phyloP scores from a whole-genome alignment of 108 stramenopile species.

The Discostella stelligeroides region DNA sequence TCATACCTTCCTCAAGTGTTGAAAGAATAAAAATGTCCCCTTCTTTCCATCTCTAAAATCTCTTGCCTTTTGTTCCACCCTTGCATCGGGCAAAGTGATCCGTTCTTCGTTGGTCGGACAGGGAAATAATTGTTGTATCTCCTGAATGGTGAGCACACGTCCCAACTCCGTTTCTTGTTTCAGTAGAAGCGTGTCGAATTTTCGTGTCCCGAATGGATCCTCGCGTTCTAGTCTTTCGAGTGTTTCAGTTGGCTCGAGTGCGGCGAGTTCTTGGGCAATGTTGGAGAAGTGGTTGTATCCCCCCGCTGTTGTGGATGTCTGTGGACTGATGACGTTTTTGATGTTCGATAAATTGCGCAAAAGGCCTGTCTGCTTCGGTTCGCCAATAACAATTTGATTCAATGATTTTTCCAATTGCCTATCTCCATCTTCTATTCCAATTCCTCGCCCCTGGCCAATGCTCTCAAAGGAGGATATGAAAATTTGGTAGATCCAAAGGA shows the following conservation, averaged over 20 bases:
- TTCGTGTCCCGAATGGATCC: slow-evolving; percentile 77
- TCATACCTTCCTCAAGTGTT: slow-evolving; percentile 81
- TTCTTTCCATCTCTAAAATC: slow-evolving; percentile 58
- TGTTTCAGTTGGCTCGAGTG: slow-evolving; percentile 50
- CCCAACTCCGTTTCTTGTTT: slow-evolving; percentile 56
- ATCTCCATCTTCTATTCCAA: background rate
- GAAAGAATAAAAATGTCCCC: slow-evolving; percentile 73
- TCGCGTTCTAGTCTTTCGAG: slow-evolving; percentile 47
- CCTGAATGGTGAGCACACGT: slow-evolving; percentile 44
- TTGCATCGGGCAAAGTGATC: slow-evolving; percentile 75
- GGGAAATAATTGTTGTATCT: slow-evolving; percentile 69
- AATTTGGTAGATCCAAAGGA: slow-evolving; percentile 31
- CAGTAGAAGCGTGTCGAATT: slow-evolving; percentile 58
- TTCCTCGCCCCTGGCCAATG: background rate
- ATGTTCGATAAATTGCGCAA: slow-evolving; percentile 4
- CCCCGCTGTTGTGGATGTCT: slow-evolving; percentile 13
- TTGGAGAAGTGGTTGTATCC: slow-evolving; percentile 19
- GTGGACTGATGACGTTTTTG: background rate
- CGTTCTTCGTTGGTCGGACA: slow-evolving; percentile 61
- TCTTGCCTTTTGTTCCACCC: slow-evolving; percentile 53
- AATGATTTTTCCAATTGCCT: slow-evolving; percentile 3
- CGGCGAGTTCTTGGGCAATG: slow-evolving; percentile 60
- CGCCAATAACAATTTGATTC: background rate
- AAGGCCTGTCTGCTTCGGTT: background rate
- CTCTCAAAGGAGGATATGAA: slow-evolving; percentile 15